These are phyloP conservation scores for Pseudogymnoascus sp. DNA, from an alignment of 2,329 filamentous ascomycete species.

Conservation along the genomic window DNA sequence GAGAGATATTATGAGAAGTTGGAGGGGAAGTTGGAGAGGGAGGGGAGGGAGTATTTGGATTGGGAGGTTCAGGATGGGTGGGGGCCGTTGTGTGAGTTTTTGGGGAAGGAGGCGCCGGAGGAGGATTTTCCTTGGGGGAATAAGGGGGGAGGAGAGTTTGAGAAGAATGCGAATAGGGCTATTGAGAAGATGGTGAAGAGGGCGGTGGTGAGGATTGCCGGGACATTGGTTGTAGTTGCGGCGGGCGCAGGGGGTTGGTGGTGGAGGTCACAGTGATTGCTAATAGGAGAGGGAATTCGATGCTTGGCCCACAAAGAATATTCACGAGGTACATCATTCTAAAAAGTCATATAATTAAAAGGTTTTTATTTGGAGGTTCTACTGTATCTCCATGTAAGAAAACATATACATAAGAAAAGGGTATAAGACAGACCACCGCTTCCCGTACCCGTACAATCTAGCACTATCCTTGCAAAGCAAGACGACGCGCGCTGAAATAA, in stretches of 20 bases:
- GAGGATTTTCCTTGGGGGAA: constrained; percentile 30
- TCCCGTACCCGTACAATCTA: constrained; percentile 6
- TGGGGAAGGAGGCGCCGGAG: constrained; percentile 29
- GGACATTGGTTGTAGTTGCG: background rate
- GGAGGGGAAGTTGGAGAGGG: background rate
- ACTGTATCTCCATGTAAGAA: background rate
- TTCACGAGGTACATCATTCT: background rate
- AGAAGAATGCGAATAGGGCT: background rate
- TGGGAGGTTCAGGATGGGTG: constrained; percentile 34
- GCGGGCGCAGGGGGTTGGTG: background rate
- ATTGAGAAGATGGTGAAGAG: background rate
- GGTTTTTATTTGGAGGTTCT: background rate
- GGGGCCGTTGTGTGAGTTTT: constrained; percentile 35
- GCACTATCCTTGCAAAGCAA: constrained; percentile 1
- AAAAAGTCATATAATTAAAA: background rate
- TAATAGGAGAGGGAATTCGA: too few species aligned
- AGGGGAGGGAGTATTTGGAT: constrained; percentile 22
- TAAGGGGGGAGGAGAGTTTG: constrained; percentile 17
- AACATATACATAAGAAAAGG: constrained; percentile 5
- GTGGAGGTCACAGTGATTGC: background rate
- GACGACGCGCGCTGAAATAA: constrained; percentile 4
- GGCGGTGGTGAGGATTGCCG: background rate
- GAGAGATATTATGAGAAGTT: constrained; percentile 20
- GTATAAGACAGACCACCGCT: constrained; percentile 6
- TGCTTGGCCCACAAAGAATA: background rate